phyloP scores from a whole-genome alignment of 2,329 filamentous ascomycete genomes.

The Aspergillus sp. region DNA sequence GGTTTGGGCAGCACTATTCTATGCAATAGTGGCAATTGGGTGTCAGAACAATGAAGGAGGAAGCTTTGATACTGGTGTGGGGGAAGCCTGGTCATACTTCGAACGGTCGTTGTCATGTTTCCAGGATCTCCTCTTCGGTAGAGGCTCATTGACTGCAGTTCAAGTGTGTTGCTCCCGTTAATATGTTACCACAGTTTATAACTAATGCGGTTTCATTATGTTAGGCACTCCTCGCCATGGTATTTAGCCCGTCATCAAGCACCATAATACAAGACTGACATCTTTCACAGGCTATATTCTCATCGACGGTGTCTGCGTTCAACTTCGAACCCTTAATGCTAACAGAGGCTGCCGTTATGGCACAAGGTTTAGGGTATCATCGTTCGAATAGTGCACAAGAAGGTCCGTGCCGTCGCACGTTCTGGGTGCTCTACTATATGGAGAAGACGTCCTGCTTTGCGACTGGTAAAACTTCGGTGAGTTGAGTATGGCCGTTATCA shows the following conservation, averaged over 20 bases:
- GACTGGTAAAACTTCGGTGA: slow-evolving; percentile 34
- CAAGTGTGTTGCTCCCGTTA: not conserved
- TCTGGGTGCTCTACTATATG: slow-evolving; percentile 45
- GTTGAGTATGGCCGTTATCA: slow-evolving; percentile 11
- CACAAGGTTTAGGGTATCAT: slow-evolving; percentile 34
- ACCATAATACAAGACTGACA: not conserved
- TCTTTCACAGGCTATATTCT: slow-evolving; percentile 37
- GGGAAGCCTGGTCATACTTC: slow-evolving; percentile 38
- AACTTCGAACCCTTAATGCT: slow-evolving; percentile 37
- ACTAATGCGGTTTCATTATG: not conserved
- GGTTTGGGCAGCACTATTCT: slow-evolving; percentile 46
- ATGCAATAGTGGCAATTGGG: slow-evolving; percentile 40
- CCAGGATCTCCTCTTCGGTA: slow-evolving; percentile 23
- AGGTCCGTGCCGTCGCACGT: slow-evolving; percentile 29
- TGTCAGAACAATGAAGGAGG: slow-evolving; percentile 37
- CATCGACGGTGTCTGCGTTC: slow-evolving; percentile 38
- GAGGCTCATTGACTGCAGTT: not conserved
- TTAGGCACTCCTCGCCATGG: slow-evolving; percentile 31
- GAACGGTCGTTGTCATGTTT: slow-evolving; percentile 14
- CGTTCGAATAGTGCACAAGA: slow-evolving; percentile 21
- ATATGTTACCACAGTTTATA: no score
- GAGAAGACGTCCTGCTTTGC: slow-evolving; percentile 42
- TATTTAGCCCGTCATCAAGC: not conserved
- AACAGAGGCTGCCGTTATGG: slow-evolving; percentile 40
- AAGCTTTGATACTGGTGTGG: slow-evolving; percentile 41